Conservation (phyloP, 305 asterid species). For the Petunia hybrid region DNA sequence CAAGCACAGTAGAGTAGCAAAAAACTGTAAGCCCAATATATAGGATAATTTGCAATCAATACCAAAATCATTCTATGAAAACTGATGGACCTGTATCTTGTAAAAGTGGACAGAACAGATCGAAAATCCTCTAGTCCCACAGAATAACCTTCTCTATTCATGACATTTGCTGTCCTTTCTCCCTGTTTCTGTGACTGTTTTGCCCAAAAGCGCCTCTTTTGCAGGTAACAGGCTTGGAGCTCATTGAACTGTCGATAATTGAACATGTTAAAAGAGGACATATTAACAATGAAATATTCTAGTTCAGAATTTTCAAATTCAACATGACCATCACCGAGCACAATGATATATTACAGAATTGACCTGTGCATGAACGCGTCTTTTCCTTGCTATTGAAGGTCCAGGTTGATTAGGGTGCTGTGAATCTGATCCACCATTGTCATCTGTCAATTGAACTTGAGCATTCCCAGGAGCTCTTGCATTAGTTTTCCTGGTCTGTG, state of each 20-base stretch:
- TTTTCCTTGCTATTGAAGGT: conserved; percentile 66
- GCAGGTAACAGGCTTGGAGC: conserved; percentile 91
- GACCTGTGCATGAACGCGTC: conserved; percentile 85
- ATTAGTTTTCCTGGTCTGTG: conserved; percentile 57
- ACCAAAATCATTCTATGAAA: conserved; percentile 25
- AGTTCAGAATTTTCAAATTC: background rate
- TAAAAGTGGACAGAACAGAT: conserved; percentile 81
- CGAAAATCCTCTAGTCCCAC: conserved; percentile 90
- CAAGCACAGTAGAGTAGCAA: conserved; percentile 29
- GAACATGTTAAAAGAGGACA: conserved; percentile 1
- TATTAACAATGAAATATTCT: conserved; percentile 7
- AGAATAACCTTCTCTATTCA: conserved; percentile 66
- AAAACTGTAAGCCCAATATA: background rate
- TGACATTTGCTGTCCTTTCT: conserved; percentile 48
- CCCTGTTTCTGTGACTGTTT: conserved; percentile 52
- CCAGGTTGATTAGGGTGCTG: conserved; percentile 68
- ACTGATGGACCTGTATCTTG: conserved; percentile 72
- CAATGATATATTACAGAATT: background rate
- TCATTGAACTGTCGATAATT: conserved; percentile 67
- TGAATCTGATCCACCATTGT: conserved; percentile 61
- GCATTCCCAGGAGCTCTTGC: conserved; percentile 56
- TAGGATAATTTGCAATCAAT: conserved; percentile 21
- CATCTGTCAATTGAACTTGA: conserved; percentile 53
- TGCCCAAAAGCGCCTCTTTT: conserved; percentile 72
- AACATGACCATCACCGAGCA: background rate